Percentiles rank a stretch among this genome's conserved stretches.
Conservation (phyloP, 1,284 basidiomycete genomes). For the Austropuccinia psidii region DNA sequence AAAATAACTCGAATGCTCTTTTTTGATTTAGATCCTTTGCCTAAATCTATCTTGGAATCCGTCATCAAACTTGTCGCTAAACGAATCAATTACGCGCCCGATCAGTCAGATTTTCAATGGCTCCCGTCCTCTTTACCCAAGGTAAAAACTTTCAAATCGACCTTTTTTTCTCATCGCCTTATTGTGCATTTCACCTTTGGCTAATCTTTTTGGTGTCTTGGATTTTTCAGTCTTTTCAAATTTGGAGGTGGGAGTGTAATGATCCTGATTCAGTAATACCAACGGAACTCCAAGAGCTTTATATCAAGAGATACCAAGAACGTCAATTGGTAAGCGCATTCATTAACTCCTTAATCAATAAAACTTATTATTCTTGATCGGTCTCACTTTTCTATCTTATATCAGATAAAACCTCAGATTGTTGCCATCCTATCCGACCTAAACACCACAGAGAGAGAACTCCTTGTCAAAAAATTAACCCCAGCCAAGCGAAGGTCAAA, state of each 20-base stretch:
- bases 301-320: constrained; percentile 59
- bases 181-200: not conserved
- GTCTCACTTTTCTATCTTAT: not conserved
- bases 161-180: not conserved
- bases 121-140: constrained; percentile 51
- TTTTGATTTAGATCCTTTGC: constrained; percentile 17
- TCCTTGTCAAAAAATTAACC: constrained; percentile 39
- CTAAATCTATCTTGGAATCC: constrained; percentile 6
- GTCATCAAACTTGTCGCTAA: constrained; percentile 58
- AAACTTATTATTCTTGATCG: not conserved
- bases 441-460: not conserved
- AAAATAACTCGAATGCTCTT: not conserved
- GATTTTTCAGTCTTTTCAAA: constrained; percentile 50
- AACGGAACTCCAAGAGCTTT: constrained; percentile 60
- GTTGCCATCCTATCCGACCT: not conserved
- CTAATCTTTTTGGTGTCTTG: not conserved
- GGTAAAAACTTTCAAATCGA: not conserved
- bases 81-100: constrained; percentile 67
- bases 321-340: constrained; percentile 56
- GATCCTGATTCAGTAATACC: constrained; percentile 61
- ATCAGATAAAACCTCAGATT: constrained; percentile 17
- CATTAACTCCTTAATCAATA: not conserved
- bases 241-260: constrained; percentile 84
- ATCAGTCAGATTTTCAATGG: constrained; percentile 53
- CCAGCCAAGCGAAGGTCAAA: constrained; percentile 37